Conservation (phyloP, 345 rosid species). For the Citrus hindsii region DNA sequence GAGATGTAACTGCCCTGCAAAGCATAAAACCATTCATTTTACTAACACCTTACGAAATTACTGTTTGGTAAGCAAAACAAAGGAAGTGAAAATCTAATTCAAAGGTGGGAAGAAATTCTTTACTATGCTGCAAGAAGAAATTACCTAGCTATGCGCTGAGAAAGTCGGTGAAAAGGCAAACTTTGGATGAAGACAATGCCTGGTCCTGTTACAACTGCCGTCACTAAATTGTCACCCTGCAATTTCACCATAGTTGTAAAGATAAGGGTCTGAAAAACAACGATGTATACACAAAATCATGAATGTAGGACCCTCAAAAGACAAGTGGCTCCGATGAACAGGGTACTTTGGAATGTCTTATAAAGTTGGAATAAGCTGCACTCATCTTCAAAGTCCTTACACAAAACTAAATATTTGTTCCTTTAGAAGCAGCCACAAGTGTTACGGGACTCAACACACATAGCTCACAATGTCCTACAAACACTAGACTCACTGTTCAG, state of each 20-base stretch:
- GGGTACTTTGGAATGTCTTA: not conserved
- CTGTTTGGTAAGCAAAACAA: no score
- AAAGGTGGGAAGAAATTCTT: not conserved
- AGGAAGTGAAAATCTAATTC: not conserved
- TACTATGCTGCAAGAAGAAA: not conserved
- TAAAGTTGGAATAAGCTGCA: not conserved
- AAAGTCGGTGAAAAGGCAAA: constrained; percentile 82
- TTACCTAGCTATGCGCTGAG: constrained; percentile 93
- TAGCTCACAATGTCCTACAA: not conserved
- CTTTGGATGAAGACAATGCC: constrained; percentile 98
- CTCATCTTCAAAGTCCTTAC: not conserved
- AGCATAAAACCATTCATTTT: constrained; percentile 8
- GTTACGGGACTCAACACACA: not conserved
- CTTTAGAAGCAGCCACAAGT: not conserved
- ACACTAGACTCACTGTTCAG: not conserved
- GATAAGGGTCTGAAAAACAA: not conserved
- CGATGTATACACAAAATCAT: not conserved
- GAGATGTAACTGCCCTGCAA: constrained; percentile 94
- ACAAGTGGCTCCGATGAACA: not conserved
- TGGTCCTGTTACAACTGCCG: constrained; percentile 86
- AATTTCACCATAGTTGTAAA: constrained; percentile 13
- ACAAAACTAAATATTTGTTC: not conserved
- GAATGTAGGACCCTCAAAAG: not conserved
- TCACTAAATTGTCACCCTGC: constrained; percentile 89
- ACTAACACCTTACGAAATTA: not conserved